These are phyloP conservation scores for Boletus patriciae DNA, from an alignment of 768 basidiomycete genomes.

Conservation along the genomic window DNA sequence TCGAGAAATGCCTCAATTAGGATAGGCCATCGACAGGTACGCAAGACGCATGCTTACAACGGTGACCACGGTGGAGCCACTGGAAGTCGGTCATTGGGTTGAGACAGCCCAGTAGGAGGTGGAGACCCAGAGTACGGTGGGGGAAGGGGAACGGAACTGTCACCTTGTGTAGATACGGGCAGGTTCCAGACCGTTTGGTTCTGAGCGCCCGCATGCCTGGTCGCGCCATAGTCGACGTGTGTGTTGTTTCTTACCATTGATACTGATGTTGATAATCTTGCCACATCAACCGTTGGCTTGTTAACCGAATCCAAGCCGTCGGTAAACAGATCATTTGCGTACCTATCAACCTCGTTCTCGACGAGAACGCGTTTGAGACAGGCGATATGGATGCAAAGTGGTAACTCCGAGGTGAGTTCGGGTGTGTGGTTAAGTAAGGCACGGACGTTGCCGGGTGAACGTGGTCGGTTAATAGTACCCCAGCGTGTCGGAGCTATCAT, in stretches of 20 bases:
- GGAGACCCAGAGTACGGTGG: conserved; percentile 9
- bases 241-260: neutral
- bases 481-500: too few species aligned
- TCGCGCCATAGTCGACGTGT: conserved; percentile 6
- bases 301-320: neutral
- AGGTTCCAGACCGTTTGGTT: too few species aligned
- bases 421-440: too few species aligned
- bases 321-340: neutral
- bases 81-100: neutral
- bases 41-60: conserved; percentile 3
- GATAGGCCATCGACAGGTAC: neutral
- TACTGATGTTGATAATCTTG: neutral
- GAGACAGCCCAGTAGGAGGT: neutral
- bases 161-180: neutral
- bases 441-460: too few species aligned
- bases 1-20: neutral
- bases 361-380: neutral
- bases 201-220: neutral
- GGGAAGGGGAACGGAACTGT: conserved; percentile 5
- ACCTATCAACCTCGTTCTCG: neutral
- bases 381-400: neutral
- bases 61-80: neutral
- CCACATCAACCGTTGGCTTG: neutral
- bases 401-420: neutral
- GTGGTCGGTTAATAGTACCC: too few species aligned